Evolutionary conservation across 177 flowering plant genomes (phyloP), one percentile per base, ranked within the genome.

Genomic region (Vitis hybrid): DNA sequence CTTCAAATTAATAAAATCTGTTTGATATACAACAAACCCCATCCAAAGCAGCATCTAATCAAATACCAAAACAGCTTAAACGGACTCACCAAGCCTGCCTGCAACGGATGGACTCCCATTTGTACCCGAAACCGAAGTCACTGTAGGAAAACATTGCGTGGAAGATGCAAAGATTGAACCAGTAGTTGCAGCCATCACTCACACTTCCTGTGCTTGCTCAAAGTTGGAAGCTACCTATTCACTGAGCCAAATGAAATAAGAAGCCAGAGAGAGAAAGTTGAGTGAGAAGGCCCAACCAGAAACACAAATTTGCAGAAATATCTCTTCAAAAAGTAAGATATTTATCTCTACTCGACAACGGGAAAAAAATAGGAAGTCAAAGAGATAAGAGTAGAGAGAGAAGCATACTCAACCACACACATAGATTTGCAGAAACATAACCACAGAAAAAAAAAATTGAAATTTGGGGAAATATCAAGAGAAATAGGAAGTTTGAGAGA

Each of bases 131-230:
- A 49, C 21, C 2, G 75, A 67, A 67, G 53, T n/a, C 19, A 69
- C 18, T 21, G 73, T 14, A 19, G 56, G 51, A n/a, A 64, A 58
- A 61, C 76, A 14, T 53, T 70, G 78, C 4, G 73, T 10, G 1
- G 77, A 65, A 70, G 78, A 65, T 3, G 74, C 29, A 68, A 79
- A 65, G 70, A 74, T 73, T 56, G 85, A 68, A 33, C 75, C 57
- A 63, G 31, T 66, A 16, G 75, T 50, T 57, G 81, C 68, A 14
- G 82, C 80, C 81, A 80, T 80, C 53, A 15, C 5, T 52, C 67
- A 70, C 73, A 39, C 66, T 68, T 19, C 60, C 16, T 6, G 56
- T 67, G 31, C 52, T 33, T 60, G 62, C 70, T 63, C 51, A 13
- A 65, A 65, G 26, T 13, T 51, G 21, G 62, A 19, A 21, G 5